Percentiles rank a stretch among this genome's conserved stretches.
Conservation (phyloP, 1,284 basidiomycete genomes). For the Chalciporus sp. region DNA sequence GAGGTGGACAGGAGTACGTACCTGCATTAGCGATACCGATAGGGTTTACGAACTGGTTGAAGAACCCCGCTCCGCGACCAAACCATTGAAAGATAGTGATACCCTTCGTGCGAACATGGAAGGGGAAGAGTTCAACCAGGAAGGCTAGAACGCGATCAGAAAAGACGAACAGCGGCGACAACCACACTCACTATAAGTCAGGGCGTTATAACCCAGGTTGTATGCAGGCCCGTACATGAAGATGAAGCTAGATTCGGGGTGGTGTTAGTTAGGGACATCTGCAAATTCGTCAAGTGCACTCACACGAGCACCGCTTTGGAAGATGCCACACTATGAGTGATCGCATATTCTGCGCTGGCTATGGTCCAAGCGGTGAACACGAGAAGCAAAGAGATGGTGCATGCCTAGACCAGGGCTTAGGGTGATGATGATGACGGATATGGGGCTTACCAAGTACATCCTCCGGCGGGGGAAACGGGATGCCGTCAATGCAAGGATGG, state of each 20-base stretch:
- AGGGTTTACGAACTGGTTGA: conserved; percentile 16
- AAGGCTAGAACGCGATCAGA: conserved; percentile 11
- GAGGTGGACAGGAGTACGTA: not conserved
- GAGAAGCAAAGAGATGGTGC: conserved; percentile 17
- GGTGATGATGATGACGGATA: not conserved
- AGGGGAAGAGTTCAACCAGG: conserved; percentile 30
- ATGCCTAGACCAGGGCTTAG: conserved; percentile 9
- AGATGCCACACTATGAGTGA: conserved; percentile 10
- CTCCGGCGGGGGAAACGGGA: conserved; percentile 19
- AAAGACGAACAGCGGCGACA: not conserved
- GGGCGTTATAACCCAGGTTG: conserved; percentile 13
- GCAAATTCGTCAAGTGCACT: not conserved
- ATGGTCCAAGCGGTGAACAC: conserved; percentile 22
- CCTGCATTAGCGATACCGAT: conserved; percentile 20
- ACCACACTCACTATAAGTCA: conserved; percentile 10
- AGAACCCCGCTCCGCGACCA: conserved; percentile 11
- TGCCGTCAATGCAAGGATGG: conserved; percentile 12
- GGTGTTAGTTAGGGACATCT: not conserved
- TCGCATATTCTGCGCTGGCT: conserved; percentile 22
- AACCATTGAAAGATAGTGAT: conserved; percentile 21
- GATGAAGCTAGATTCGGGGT: conserved; percentile 13
- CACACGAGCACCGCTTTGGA: conserved; percentile 14
- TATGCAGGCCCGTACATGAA: conserved; percentile 4
- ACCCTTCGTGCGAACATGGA: conserved; percentile 20
- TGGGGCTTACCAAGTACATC: conserved; percentile 19